phyloP scores from a whole-genome alignment of 1,284 basidiomycete genomes.

The Trichosporon coremiiforme region DNA sequence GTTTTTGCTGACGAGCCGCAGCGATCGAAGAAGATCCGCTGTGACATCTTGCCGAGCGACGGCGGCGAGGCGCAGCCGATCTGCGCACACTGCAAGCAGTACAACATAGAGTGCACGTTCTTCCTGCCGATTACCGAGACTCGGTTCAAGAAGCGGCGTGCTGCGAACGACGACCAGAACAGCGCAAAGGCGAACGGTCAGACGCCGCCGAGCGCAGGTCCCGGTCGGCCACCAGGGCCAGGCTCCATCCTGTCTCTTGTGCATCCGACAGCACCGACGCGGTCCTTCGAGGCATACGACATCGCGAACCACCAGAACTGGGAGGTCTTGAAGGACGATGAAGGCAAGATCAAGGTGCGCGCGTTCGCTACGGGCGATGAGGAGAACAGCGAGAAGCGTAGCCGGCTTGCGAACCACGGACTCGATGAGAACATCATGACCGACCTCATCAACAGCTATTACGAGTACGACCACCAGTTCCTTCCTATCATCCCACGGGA shows the following conservation, averaged over 20 bases:
- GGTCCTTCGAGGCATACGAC: constrained; percentile 83
- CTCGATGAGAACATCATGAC: constrained; percentile 71
- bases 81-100: constrained; percentile 63
- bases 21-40: constrained; percentile 85
- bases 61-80: constrained; percentile 40
- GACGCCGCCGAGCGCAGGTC: constrained; percentile 7
- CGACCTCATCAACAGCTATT: constrained; percentile 85
- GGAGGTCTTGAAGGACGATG: constrained; percentile 74
- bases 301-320: constrained; percentile 78
- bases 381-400: constrained; percentile 15
- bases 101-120: constrained; percentile 89
- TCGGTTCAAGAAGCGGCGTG: constrained; percentile 92
- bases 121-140: constrained; percentile 98
- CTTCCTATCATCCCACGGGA: constrained; percentile 82
- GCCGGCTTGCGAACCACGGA: constrained; percentile 50
- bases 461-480: constrained; percentile 77
- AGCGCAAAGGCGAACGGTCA: constrained; percentile 8
- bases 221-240: constrained; percentile 1
- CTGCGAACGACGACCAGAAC: constrained; percentile 59
- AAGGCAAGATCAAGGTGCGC: constrained; percentile 78
- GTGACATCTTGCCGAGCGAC: constrained; percentile 47
- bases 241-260: constrained; percentile 73
- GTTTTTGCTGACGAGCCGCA: constrained; percentile 25
- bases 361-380: constrained; percentile 16
- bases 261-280: constrained; percentile 81